A percentile compares a stretch with the other conserved stretches of the same genome.
phyloP scores from a whole-genome alignment of 2,329 filamentous ascomycete species.

The Aureobasidium sp. region DNA sequence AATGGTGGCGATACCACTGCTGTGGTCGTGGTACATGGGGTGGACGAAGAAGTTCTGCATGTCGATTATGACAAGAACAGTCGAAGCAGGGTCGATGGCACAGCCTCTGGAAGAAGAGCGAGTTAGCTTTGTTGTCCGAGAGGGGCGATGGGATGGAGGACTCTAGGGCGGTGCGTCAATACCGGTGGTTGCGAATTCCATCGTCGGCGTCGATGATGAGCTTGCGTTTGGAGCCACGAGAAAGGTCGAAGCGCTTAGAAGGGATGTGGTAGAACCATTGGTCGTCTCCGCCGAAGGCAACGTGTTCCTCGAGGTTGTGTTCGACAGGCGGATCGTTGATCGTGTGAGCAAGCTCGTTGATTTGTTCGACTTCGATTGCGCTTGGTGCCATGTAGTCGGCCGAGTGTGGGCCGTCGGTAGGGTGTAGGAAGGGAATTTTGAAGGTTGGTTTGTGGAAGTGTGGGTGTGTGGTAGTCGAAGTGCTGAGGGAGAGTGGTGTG shows the following conservation, averaged over 20 bases:
- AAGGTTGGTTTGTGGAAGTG: background rate
- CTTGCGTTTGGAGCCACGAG: constrained; percentile 31
- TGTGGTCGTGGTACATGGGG: constrained; percentile 27
- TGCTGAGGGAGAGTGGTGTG: background rate
- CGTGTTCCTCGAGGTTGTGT: constrained; percentile 33
- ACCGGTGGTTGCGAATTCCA: constrained; percentile 31
- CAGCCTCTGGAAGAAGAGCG: constrained; percentile 26
- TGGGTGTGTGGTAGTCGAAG: background rate
- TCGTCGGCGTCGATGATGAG: constrained; percentile 37
- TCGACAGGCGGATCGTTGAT: constrained; percentile 21
- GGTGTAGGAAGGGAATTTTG: constrained; percentile 3
- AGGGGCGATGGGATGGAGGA: constrained; percentile 7
- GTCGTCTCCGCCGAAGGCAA: constrained; percentile 35
- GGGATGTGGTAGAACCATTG: constrained; percentile 37
- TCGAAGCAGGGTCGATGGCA: constrained; percentile 33
- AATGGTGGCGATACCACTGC: constrained; percentile 28
- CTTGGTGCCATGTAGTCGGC: constrained; percentile 25
- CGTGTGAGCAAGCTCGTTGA: constrained; percentile 23
- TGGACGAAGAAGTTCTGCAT: constrained; percentile 27
- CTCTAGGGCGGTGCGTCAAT: constrained; percentile 1
- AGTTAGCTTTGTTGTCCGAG: background rate
- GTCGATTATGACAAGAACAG: constrained; percentile 30
- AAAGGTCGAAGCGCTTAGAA: constrained; percentile 37
- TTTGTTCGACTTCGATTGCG: constrained; percentile 25
- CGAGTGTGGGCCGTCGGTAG: background rate